These are phyloP conservation scores for Mycena filopes DNA, from an alignment of 768 basidiomycete genomes.

Conservation along the genomic window DNA sequence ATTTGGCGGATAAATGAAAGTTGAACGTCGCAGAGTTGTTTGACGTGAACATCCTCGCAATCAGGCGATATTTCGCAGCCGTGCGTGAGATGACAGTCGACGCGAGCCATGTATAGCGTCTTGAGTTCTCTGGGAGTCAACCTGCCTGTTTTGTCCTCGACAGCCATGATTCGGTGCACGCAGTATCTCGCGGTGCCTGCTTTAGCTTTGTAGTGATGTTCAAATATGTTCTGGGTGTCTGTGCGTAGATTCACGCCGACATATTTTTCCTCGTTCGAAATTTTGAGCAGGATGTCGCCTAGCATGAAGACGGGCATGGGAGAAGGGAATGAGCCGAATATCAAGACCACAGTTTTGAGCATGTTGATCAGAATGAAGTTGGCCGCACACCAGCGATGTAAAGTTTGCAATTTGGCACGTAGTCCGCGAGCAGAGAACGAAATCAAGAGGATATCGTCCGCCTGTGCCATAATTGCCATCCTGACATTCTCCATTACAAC, in stretches of 20 bases:
- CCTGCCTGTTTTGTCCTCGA: too few species aligned
- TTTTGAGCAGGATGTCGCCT: too few species aligned
- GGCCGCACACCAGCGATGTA: constrained; percentile 26
- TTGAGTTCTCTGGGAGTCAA: too few species aligned
- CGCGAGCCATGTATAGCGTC: too few species aligned
- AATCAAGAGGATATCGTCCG: not conserved
- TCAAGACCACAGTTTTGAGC: constrained; percentile 32
- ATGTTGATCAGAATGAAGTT: constrained; percentile 32
- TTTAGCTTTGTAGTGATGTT: constrained; percentile 29
- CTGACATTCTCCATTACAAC: not conserved
- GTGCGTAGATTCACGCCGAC: constrained; percentile 29
- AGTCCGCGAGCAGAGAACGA: constrained; percentile 7
- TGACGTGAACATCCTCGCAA: constrained; percentile 15
- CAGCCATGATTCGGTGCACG: too few species aligned
- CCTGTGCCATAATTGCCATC: not conserved
- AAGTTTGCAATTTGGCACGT: constrained; percentile 29
- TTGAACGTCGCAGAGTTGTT: constrained; percentile 33
- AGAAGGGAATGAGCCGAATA: not conserved
- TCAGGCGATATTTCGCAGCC: constrained; percentile 37
- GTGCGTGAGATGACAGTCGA: too few species aligned
- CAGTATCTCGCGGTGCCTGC: constrained; percentile 34
- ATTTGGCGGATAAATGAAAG: constrained; percentile 34
- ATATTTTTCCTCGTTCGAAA: too few species aligned
- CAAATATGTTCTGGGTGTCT: constrained; percentile 12
- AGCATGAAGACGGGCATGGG: not conserved